phyloP scores from a whole-genome alignment of 192 early-diverging fungal species.

The Paraglomus occultum region DNA sequence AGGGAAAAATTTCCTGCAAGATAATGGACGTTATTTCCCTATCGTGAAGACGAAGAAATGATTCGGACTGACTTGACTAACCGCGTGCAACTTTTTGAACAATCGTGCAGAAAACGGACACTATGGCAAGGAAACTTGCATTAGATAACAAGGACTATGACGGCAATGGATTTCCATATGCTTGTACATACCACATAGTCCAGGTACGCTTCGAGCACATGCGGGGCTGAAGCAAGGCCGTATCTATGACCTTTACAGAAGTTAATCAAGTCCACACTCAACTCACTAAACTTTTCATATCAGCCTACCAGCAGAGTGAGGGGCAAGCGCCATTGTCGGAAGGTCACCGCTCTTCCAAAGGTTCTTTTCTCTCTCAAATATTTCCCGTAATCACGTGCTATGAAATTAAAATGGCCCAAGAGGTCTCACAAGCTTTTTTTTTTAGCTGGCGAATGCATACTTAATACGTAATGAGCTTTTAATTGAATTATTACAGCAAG shows the following conservation, averaged over 20 bases:
- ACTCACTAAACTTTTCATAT: too few relatives aligned
- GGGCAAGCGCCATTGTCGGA: too few relatives aligned
- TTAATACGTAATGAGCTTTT: too few relatives aligned
- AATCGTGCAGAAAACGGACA: slow-evolving; percentile 69
- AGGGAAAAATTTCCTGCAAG: slow-evolving; percentile 55
- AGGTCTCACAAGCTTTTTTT: too few relatives aligned
- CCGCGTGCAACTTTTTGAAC: slow-evolving; percentile 47
- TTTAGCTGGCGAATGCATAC: too few relatives aligned
- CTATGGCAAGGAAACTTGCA: slow-evolving; percentile 21
- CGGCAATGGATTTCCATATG: neutral
- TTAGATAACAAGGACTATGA: neutral
- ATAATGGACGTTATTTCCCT: slow-evolving; percentile 19
- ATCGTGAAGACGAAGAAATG: neutral
- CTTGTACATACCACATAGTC: slow-evolving; percentile 50
- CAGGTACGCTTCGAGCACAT: slow-evolving; percentile 51
- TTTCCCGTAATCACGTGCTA: too few relatives aligned
- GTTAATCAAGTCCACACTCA: too few relatives aligned
- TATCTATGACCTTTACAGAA: slow-evolving; percentile 6
- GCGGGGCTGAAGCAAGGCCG: slow-evolving; percentile 40
- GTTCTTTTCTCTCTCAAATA: too few relatives aligned
- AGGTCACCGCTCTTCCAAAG: too few relatives aligned
- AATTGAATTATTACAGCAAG: too few relatives aligned
- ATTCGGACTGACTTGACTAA: slow-evolving; percentile 6
- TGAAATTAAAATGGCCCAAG: too few relatives aligned
- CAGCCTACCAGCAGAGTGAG: too few relatives aligned